A percentile compares a stretch with the other conserved stretches of the same genome.
These are phyloP conservation scores for Akanthomyces lecanii DNA, from an alignment of 2,329 filamentous ascomycete genomes.

Conservation along the genomic window DNA sequence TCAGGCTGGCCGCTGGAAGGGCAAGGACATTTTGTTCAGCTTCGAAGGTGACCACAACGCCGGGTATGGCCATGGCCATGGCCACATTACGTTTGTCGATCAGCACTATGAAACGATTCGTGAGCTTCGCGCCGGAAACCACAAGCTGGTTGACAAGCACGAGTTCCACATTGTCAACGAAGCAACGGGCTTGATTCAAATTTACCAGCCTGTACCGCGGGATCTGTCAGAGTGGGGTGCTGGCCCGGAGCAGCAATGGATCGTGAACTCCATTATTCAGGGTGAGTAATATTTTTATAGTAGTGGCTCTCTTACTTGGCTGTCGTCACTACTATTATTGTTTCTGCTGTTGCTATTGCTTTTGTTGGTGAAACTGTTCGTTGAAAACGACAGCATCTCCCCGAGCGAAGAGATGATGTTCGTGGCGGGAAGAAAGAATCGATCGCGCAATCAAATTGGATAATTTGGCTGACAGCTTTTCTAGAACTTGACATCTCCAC, in stretches of 20 bases:
- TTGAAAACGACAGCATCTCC: no score
- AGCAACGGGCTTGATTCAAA: slow-evolving; percentile 48
- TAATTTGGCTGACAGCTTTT: background rate
- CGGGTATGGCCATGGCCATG: slow-evolving; percentile 49
- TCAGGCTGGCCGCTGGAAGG: slow-evolving; percentile 46
- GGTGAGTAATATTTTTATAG: slow-evolving; percentile 29
- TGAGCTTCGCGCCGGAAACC: slow-evolving; percentile 48
- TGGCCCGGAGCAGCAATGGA: slow-evolving; percentile 48
- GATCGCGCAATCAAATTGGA: no score
- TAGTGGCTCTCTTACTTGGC: no score
- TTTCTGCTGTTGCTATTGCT: no score
- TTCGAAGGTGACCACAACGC: slow-evolving; percentile 52
- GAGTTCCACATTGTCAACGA: slow-evolving; percentile 52
- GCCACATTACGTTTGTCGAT: slow-evolving; percentile 45
- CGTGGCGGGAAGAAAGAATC: no score
- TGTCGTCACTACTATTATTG: no score
- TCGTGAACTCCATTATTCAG: slow-evolving; percentile 51
- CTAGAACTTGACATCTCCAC: slow-evolving; percentile 48
- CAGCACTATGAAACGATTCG: slow-evolving; percentile 51
- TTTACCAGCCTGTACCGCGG: slow-evolving; percentile 47
- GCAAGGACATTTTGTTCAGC: slow-evolving; percentile 47
- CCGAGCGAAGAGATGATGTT: no score
- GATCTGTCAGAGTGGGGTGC: slow-evolving; percentile 44
- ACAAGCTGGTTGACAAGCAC: slow-evolving; percentile 49
- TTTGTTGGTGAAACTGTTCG: no score